A percentile compares a stretch with the other conserved stretches of the same genome.
Evolutionary conservation across 805 yeast genomes (phyloP).

Genomic region (Starmerella sirachaensis): DNA sequence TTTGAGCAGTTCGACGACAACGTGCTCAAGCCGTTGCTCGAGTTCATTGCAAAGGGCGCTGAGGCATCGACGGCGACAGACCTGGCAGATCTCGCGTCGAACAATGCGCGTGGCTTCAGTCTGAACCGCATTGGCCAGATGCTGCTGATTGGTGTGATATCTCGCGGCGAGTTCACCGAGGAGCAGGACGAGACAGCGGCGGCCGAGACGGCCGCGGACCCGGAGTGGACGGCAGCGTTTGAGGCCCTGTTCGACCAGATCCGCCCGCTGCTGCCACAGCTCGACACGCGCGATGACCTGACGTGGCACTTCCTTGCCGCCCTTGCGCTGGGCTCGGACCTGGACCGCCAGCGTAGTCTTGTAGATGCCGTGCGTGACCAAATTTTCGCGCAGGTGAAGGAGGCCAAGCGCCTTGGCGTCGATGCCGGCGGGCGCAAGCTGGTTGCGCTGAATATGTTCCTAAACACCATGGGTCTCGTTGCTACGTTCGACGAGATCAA

Average conservation of each 20-base stretch:
- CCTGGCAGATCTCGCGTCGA: slow-evolving; percentile 56
- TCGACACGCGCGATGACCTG: slow-evolving; percentile 58
- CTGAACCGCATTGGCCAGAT: slow-evolving; percentile 73
- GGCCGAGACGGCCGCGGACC: slow-evolving; percentile 31
- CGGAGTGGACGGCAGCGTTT: slow-evolving; percentile 70
- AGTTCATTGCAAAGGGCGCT: slow-evolving; percentile 71
- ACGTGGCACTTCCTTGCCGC: slow-evolving; percentile 97
- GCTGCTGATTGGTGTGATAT: slow-evolving; percentile 74
- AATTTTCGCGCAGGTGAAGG: slow-evolving; percentile 67
- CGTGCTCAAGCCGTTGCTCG: slow-evolving; percentile 71
- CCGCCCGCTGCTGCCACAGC: slow-evolving; percentile 61
- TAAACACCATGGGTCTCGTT: slow-evolving; percentile 91
- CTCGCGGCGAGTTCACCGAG: slow-evolving; percentile 85
- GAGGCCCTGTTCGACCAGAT: slow-evolving; percentile 68
- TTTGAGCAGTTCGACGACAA: slow-evolving; percentile 53
- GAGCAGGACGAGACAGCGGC: slow-evolving; percentile 39
- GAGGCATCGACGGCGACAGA: slow-evolving; percentile 69
- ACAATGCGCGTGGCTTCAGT: slow-evolving; percentile 44
- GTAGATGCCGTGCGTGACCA: slow-evolving; percentile 91
- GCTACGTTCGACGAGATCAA: slow-evolving; percentile 83
- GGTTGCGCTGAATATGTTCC: slow-evolving; percentile 75
- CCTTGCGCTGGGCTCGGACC: slow-evolving; percentile 79
- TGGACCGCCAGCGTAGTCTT: slow-evolving; percentile 75
- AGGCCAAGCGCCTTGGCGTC: slow-evolving; percentile 36
- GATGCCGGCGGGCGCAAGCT: slow-evolving; percentile 48